Evolutionary conservation across 2,329 filamentous ascomycete species (phyloP).

Genomic region (Epicoccum nigrum): DNA sequence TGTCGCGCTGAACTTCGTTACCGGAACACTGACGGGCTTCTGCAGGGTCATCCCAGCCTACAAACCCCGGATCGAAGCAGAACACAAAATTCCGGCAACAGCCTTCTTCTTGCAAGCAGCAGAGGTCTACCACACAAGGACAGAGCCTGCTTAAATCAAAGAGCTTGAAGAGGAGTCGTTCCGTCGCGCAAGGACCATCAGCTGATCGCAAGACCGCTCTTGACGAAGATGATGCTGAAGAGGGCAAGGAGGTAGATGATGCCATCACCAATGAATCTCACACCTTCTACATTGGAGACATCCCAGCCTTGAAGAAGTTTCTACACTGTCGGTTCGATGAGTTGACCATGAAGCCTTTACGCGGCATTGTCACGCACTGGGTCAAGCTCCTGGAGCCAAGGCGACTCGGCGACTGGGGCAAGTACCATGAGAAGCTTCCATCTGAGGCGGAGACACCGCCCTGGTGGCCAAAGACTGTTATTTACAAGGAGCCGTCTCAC

Average conservation of each 20-base stretch:
- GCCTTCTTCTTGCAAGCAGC: not conserved
- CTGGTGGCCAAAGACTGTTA: slow-evolving; percentile 41
- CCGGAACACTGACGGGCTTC: slow-evolving; percentile 16
- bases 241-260: slow-evolving; percentile 12
- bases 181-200: slow-evolving; percentile 8
- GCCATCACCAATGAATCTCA: slow-evolving; percentile 17
- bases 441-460: slow-evolving; percentile 24
- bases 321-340: slow-evolving; percentile 34
- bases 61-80: not conserved
- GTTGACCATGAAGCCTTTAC: slow-evolving; percentile 42
- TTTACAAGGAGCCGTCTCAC: slow-evolving; percentile 43
- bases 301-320: slow-evolving; percentile 29
- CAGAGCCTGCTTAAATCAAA: slow-evolving; percentile 10
- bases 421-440: slow-evolving; percentile 32
- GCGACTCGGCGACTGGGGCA: slow-evolving; percentile 32
- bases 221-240: slow-evolving; percentile 17
- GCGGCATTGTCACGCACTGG: slow-evolving; percentile 42
- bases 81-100: not conserved
- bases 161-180: slow-evolving; percentile 25
- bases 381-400: slow-evolving; percentile 37
- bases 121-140: not conserved
- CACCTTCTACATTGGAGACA: slow-evolving; percentile 37
- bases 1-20: not conserved
- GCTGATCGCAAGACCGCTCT: not conserved
- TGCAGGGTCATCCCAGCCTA: slow-evolving; percentile 7